Percentiles rank a stretch among this genome's conserved stretches.
phyloP scores from a whole-genome alignment of 495 filamentous ascomycete species.

The Penicillium cosmopolitanum region DNA sequence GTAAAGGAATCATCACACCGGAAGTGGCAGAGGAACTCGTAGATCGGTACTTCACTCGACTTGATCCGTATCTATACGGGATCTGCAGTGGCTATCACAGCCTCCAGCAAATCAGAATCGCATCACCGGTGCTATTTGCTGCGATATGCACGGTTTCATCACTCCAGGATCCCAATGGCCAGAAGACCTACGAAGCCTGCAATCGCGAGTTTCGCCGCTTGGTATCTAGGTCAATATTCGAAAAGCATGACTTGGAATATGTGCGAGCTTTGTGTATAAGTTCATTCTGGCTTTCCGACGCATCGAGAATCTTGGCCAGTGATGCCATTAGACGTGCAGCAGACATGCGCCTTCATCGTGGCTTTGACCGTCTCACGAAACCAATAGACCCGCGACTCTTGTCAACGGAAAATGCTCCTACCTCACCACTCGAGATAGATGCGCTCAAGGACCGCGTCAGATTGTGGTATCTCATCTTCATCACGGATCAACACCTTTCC shows the following conservation, averaged over 20 bases:
- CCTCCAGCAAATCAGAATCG: conserved; percentile 33
- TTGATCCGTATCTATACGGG: conserved; percentile 49
- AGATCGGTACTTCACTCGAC: conserved; percentile 41
- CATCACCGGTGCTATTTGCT: conserved; percentile 40
- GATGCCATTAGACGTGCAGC: conserved; percentile 49
- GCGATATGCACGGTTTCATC: conserved; percentile 49
- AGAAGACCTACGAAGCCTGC: conserved; percentile 41
- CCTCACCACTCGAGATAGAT: conserved; percentile 1
- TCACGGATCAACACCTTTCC: conserved; percentile 51
- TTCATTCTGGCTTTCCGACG: conserved; percentile 49
- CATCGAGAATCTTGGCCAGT: conserved; percentile 46
- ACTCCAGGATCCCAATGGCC: conserved; percentile 40
- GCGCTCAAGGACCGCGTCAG: conserved; percentile 39
- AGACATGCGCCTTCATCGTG: conserved; percentile 44
- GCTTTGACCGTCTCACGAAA: conserved; percentile 25
- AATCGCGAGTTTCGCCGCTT: conserved; percentile 46
- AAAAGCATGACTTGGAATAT: conserved; percentile 44
- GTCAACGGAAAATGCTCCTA: not conserved
- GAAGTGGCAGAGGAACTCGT: conserved; percentile 40
- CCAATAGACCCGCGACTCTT: conserved; percentile 16
- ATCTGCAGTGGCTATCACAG: conserved; percentile 40
- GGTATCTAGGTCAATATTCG: conserved; percentile 43
- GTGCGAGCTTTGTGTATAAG: conserved; percentile 46
- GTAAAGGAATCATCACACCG: conserved; percentile 35
- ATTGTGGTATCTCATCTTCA: conserved; percentile 48